Conservation (phyloP, 2,329 filamentous ascomycete species). For the Arthrinium phaeospermum region DNA sequence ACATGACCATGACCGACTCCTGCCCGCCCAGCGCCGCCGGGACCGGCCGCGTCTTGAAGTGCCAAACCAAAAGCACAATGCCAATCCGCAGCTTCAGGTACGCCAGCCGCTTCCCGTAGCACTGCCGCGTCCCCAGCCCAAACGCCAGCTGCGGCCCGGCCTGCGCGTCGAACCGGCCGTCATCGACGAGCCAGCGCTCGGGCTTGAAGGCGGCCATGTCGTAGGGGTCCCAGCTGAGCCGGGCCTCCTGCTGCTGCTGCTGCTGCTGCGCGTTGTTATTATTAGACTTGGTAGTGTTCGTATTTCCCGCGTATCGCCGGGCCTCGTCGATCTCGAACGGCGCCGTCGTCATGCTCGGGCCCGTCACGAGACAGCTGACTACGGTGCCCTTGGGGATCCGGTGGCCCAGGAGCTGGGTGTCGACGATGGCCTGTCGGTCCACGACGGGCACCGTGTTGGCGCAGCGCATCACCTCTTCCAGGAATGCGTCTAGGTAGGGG, state of each 20-base stretch:
- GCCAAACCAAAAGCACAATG: conserved; percentile 32
- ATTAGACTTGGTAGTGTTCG: not conserved
- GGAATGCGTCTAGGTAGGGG: not conserved
- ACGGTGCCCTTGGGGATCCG: not conserved
- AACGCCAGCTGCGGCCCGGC: not conserved
- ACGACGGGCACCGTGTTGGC: not conserved
- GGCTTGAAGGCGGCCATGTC: not conserved
- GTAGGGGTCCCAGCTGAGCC: not conserved
- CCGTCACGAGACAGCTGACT: not conserved
- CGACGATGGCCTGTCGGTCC: not conserved
- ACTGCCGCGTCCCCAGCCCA: not conserved
- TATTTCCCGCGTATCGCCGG: not conserved
- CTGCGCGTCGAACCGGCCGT: not conserved
- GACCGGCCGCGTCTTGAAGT: conserved; percentile 27
- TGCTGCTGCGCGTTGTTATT: too few species aligned
- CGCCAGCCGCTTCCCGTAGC: conserved; percentile 24
- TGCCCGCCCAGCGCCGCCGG: too few species aligned
- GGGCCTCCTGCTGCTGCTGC: too few species aligned
- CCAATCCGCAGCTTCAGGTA: conserved; percentile 31
- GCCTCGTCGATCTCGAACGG: not conserved
- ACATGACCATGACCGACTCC: too few species aligned
- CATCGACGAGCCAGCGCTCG: not conserved
- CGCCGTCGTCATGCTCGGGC: not conserved
- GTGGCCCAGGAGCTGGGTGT: not conserved
- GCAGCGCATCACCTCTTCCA: not conserved